Conservation (phyloP, 768 basidiomycete species). For the Agaricus subrufescens region DNA sequence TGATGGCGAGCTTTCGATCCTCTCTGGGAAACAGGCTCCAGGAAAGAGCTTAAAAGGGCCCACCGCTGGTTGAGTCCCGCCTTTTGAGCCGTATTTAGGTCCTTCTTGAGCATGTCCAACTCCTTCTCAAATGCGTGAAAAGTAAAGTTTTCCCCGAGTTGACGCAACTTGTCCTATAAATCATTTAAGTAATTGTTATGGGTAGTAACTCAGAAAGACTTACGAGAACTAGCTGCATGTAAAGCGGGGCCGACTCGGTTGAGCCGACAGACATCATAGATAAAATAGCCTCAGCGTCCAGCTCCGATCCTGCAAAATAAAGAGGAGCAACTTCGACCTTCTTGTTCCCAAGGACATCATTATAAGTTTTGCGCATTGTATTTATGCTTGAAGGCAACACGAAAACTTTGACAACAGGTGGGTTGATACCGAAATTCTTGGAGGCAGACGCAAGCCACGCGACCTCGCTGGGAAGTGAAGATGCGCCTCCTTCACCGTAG, state of each 20-base stretch:
- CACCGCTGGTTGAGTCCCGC: constrained; percentile 59
- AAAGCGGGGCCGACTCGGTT: constrained; percentile 58
- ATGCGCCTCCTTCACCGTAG: constrained; percentile 61
- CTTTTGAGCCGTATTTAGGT: constrained; percentile 54
- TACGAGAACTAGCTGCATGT: constrained; percentile 66
- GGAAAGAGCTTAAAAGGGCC: constrained; percentile 54
- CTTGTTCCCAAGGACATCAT: constrained; percentile 38
- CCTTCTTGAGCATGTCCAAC: constrained; percentile 40
- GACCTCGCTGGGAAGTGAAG: constrained; percentile 58
- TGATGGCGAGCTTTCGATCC: neutral
- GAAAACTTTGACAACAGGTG: constrained; percentile 41
- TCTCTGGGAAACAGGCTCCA: constrained; percentile 25
- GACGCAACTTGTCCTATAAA: constrained; percentile 51
- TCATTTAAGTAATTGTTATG: neutral
- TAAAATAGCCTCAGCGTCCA: constrained; percentile 64
- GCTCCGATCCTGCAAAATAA: constrained; percentile 50
- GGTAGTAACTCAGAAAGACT: constrained; percentile 15
- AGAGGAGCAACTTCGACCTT: constrained; percentile 49
- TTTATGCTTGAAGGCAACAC: constrained; percentile 58
- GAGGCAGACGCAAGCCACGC: constrained; percentile 48
- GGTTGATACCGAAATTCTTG: constrained; percentile 20
- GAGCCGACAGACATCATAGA: constrained; percentile 73
- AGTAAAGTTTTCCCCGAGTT: constrained; percentile 56
- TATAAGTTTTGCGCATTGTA: constrained; percentile 56
- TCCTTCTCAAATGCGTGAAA: constrained; percentile 44